phyloP scores from a whole-genome alignment of 2,329 filamentous ascomycete genomes.

The Blumeriella jaapii region DNA sequence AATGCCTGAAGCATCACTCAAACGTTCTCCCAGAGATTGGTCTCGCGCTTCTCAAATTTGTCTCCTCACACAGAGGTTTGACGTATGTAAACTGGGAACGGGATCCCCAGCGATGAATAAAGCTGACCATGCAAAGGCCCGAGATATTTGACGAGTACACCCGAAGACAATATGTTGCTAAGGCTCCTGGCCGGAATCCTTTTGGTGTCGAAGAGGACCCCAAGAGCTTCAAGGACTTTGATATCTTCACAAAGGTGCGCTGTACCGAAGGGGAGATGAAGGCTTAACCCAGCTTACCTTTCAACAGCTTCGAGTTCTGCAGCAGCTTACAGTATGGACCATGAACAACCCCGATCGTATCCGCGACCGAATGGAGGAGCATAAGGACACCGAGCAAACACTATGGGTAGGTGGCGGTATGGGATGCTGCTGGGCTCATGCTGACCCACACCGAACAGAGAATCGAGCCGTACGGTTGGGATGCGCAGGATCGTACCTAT shows the following conservation, averaged over 20 bases:
- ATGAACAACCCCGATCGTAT: slow-evolving; percentile 81
- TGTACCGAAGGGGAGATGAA: background rate
- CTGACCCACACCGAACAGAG: slow-evolving; percentile 34
- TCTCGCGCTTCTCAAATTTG: slow-evolving; percentile 76
- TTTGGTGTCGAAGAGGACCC: slow-evolving; percentile 70
- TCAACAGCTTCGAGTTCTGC: slow-evolving; percentile 66
- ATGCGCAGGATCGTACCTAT: slow-evolving; percentile 74
- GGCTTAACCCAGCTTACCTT: too few relatives aligned
- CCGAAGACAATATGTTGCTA: slow-evolving; percentile 76
- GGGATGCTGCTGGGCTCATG: background rate
- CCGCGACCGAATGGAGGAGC: slow-evolving; percentile 74
- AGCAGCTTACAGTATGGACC: slow-evolving; percentile 82
- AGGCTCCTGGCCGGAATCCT: slow-evolving; percentile 68
- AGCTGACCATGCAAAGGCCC: slow-evolving; percentile 40
- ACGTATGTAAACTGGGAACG: too few relatives aligned
- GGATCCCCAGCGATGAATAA: background rate
- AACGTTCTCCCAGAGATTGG: slow-evolving; percentile 69
- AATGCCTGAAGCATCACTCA: slow-evolving; percentile 74
- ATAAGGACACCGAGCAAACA: slow-evolving; percentile 69
- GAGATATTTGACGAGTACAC: slow-evolving; percentile 92
- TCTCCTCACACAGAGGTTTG: slow-evolving; percentile 85
- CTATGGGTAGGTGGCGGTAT: slow-evolving; percentile 53
- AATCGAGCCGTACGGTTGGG: slow-evolving; percentile 81
- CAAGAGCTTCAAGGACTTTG: slow-evolving; percentile 66
- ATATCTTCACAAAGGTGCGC: slow-evolving; percentile 65